Percentiles rank a stretch among this genome's conserved stretches.
phyloP scores from a whole-genome alignment of 2,329 filamentous ascomycete species.

The Xylariaceae sp. region DNA sequence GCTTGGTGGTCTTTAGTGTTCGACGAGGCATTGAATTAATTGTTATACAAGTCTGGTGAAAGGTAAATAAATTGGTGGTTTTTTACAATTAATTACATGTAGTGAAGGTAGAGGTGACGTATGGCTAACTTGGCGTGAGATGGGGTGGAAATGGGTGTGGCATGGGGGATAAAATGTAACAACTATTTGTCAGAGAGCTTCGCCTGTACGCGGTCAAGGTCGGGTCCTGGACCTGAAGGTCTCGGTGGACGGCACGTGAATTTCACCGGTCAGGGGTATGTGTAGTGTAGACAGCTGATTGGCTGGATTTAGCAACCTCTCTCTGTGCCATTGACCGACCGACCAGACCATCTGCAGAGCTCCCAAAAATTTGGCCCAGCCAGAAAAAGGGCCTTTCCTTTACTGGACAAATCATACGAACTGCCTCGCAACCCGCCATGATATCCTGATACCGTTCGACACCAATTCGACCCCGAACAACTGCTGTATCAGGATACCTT shows the following conservation, averaged over 20 bases:
- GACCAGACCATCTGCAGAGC: slow-evolving; percentile 7
- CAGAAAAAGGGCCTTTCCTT: neutral
- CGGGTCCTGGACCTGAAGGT: neutral
- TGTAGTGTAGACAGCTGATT: slow-evolving; percentile 1
- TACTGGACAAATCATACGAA: neutral
- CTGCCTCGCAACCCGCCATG: slow-evolving; percentile 16
- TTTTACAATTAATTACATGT: no score
- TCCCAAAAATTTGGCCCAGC: slow-evolving; percentile 26
- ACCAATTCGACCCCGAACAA: neutral
- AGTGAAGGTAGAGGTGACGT: no score
- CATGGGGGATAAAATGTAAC: no score
- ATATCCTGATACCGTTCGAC: neutral
- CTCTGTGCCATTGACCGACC: neutral
- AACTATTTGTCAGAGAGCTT: neutral
- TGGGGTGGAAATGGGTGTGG: no score
- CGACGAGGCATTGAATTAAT: no score
- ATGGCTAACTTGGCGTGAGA: no score
- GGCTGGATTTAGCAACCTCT: neutral
- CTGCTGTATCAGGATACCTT: neutral
- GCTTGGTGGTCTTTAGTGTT: no score
- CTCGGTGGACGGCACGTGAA: slow-evolving; percentile 15
- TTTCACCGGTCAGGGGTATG: slow-evolving; percentile 10
- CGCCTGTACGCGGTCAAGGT: slow-evolving; percentile 1
- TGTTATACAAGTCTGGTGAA: no score
- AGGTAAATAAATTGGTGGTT: no score